Base-by-base conservation (phyloP, 2,329 filamentous ascomycete species). In the Sclerotinia borealis region DNA sequence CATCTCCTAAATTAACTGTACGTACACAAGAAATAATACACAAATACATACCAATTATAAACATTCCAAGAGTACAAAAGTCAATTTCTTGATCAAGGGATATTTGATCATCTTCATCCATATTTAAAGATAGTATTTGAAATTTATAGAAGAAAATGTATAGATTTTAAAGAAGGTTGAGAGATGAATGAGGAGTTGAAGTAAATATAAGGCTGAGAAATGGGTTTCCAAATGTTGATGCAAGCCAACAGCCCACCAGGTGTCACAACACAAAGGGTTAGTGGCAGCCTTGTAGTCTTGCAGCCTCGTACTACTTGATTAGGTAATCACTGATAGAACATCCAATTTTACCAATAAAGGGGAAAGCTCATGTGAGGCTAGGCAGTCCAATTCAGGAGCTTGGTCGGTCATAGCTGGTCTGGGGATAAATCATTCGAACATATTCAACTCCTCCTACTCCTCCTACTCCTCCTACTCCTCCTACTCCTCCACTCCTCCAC, bases 31-130 rank as follows among this genome's bases (percentile, higher is more conserved):
- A 37, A n/a, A 58, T 5, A 50, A 49, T 49, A 49, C 25, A 47
- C n/a, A n/a, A 36, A 58, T 59, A 63, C 81, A 75, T 77, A 88
- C 86, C 87, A 66, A 90, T 85, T 58, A 90, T 90, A 71, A 90
- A 87, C 87, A 90, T 90, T 71, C 87, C 88, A 71, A 90, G 72
- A 0, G 86, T 89, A 65, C 87, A 85, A 75, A 90, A 89, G 68
- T 90, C 86, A 59, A 88, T 80, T 54, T 76, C 75, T 65, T 78
- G 77, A 22, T 70, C 66, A 43, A 73, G 70, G 37, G 71, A 45
- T 48, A 70, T 51, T 25, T 68, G 66, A 34, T 71, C 67, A 43
- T 68, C 67, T 29, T 70, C 64, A n/a, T 39, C 41, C 52, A 63
- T 63, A 10, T 51, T 59, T 51, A 1, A 39, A 27, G 19, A 11